A percentile compares a stretch with the other conserved stretches of the same genome.
phyloP scores from a whole-genome alignment of 345 rosid species.

The Eucalyptus viminalis region DNA sequence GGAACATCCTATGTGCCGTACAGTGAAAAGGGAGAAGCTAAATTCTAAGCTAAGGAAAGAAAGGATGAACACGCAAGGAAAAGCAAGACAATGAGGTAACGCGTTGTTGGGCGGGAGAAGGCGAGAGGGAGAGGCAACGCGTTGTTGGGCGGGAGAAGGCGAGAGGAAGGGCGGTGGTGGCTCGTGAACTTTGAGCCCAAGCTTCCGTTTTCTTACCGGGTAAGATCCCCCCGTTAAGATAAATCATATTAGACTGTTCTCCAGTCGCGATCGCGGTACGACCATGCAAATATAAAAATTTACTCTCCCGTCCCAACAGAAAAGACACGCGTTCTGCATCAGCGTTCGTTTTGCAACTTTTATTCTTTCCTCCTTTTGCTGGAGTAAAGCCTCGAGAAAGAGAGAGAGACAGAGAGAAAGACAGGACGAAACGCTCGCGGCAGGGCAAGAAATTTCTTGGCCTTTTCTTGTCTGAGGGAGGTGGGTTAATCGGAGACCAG shows the following conservation, averaged over 20 bases:
- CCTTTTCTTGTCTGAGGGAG: neutral
- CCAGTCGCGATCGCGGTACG: neutral
- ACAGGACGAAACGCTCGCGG: neutral
- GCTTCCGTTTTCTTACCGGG: constrained; percentile 4
- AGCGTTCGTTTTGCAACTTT: neutral
- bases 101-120: constrained; percentile 1
- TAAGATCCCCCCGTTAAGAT: neutral
- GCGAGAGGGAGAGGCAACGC: constrained; percentile 29
- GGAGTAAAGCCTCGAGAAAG: neutral
- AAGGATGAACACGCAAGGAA: neutral
- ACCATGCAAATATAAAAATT: neutral
- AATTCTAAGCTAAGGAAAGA: constrained; percentile 31
- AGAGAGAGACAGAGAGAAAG: neutral
- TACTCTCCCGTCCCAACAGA: neutral
- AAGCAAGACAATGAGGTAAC: neutral
- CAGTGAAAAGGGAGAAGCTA: neutral
- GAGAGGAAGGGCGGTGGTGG: constrained; percentile 1
- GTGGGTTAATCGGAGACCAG: neutral
- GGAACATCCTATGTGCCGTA: neutral
- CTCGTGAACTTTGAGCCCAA: constrained; percentile 19
- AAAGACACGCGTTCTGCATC: neutral
- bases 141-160: neutral
- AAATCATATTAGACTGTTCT: neutral
- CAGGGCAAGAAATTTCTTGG: neutral
- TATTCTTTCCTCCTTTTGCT: neutral